Evolutionary conservation across 805 yeast species (phyloP), one percentile per base, ranked within the genome.

Genomic region (Schwanniomyces polymorphus): DNA sequence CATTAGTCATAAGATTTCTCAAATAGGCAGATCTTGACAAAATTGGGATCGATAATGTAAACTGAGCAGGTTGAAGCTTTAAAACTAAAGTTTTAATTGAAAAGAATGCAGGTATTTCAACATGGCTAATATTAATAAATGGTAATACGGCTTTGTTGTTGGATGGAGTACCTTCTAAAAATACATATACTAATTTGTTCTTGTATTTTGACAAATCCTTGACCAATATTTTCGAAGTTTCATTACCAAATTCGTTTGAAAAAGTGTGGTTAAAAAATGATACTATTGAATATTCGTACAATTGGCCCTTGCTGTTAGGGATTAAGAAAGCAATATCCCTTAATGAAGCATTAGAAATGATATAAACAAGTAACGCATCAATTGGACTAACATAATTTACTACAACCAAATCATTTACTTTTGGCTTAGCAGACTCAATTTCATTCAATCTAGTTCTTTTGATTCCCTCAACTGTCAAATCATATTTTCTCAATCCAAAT

Each of bases 91-190:
- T 64, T 46, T 70, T 74, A 47, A 65, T 52, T 8, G 54, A 55
- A 47, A 63, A 62, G 0, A 47, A 44, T 14, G 35, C n/a, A 16
- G 47, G 44, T 16, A 44, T 28, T 10, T 38, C 7, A 44, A 27
- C 11, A 29, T 31, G 8, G 50, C 21, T 34, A 56, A 57, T 14
- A 44, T 49, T 44, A 29, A 70, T 68, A 46, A 87, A 78, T 3
- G 89, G 82, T 50, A 91, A 72, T 1, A 91, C 60, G 0, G 91
- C 83, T 51, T 84, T 83, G 43, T 95, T 94, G 60, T 91, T 92
- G 0, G 96, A 82, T 0, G 96, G 76, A 0, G 96, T 88, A 0
- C 96, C 96, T 59, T 91, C 97, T 2, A 85, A 74, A 48, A 90
- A 81, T 18, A 86, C 54, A 44, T 77, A 84, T 4, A 82, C 73